Evolutionary conservation across 768 basidiomycete species (phyloP).

Genomic region (Suillus subluteus): DNA sequence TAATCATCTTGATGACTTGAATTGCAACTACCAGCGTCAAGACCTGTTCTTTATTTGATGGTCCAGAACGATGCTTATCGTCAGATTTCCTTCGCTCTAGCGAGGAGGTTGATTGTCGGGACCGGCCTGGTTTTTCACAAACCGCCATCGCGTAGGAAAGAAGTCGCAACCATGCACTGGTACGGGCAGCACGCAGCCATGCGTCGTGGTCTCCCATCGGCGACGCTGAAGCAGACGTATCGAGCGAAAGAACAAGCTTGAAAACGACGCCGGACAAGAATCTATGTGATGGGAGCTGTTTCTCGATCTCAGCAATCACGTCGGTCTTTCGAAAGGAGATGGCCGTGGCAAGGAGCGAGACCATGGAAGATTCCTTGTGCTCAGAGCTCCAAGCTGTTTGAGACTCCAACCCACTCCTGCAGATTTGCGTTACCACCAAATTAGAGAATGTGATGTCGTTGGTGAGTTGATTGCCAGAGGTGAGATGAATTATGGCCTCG

Average conservation of each 20-base stretch:
- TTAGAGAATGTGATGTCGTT: slow-evolving; percentile 54
- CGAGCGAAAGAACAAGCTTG: slow-evolving; percentile 59
- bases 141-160: slow-evolving; percentile 60
- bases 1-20: slow-evolving; percentile 69
- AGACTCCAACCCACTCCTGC: slow-evolving; percentile 46
- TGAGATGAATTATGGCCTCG: slow-evolving; percentile 50
- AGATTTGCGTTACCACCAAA: slow-evolving; percentile 49
- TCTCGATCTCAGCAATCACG: slow-evolving; percentile 59
- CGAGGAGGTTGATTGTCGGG: slow-evolving; percentile 24
- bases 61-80: slow-evolving; percentile 32
- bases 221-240: slow-evolving; percentile 48
- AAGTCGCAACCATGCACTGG: slow-evolving; percentile 63
- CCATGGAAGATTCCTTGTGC: slow-evolving; percentile 28
- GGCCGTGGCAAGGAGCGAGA: slow-evolving; percentile 46
- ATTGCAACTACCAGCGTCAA: slow-evolving; percentile 50
- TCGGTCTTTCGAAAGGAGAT: slow-evolving; percentile 55
- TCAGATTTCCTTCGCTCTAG: slow-evolving; percentile 52
- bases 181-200: slow-evolving; percentile 49
- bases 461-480: slow-evolving; percentile 48
- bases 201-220: slow-evolving; percentile 46
- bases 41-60: slow-evolving; percentile 23
- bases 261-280: slow-evolving; percentile 68
- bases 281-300: slow-evolving; percentile 54
- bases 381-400: slow-evolving; percentile 40
- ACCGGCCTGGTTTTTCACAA: slow-evolving; percentile 41